Evolutionary conservation across 1,284 basidiomycete species (phyloP), one percentile per base, ranked within the genome.

Genomic region (Tranzscheliella williamsii): DNA sequence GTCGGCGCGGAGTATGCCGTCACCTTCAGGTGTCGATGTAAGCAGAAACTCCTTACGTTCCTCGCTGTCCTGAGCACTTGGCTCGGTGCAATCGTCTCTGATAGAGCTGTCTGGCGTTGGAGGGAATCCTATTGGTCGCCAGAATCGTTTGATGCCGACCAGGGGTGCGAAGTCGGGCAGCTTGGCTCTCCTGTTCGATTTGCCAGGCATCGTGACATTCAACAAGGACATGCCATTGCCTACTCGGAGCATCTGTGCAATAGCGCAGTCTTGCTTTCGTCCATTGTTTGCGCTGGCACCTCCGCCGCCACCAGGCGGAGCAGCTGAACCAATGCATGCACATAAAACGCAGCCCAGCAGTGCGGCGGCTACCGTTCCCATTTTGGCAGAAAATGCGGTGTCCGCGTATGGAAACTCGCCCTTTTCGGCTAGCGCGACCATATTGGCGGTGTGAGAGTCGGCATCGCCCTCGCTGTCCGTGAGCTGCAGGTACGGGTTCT

Each of bases 401-500:
- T 56, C 55, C 11, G 66, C 70, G 39, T 76, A 76, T 0, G 74
- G 74, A 41, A 76, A 74, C 24, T 74, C 70, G 43, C 70, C 67
- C 22, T 56, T 63, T 27, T 67, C 63, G 6, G 51, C 60, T 5
- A 70, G 38, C 7, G 62, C 60, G 11, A 67, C 63, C 49, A 64
- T 43, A 33, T 60, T 60, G 31, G 56, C 67, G 3, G 50, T 55
- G 22, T 54, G 56, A 38, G 45, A 40, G n/a, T 60, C 44, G 20
- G 55, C 52, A 15, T 64, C 62, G 24, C 46, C 26, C 24, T 52
- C 24, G 32, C 24, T 26, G 8, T 42, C 33, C 12, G 33, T 31
- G 12, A 56, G 29, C 61, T 65, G 45, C 33, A 55, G 50, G 29
- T 44, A 51, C 7, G 76, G 73, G 11, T 75, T 80, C 63, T 85